Evolutionary conservation across 2,329 filamentous ascomycete genomes (phyloP), one percentile per base, ranked within the genome.

Genomic region (Cercospora canescens): DNA sequence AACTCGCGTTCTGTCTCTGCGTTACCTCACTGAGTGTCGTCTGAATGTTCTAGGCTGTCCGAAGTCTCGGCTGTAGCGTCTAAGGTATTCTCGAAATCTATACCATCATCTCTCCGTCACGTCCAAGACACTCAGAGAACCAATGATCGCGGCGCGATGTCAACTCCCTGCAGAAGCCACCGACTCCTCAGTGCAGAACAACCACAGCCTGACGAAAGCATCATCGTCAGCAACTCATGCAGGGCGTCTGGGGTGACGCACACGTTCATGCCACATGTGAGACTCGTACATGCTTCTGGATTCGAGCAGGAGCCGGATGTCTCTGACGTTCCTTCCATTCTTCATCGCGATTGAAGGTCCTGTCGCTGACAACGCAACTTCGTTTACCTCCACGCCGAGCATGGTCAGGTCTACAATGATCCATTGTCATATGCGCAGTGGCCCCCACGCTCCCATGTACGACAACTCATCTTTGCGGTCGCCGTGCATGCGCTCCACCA

Each of bases 181-280:
- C 30, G 52, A 32, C 30, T 56, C 52, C 12, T 35, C 52, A 14
- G 11, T 35, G 52, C 52, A 56, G 32, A 56, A 56, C 52, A 56
- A 56, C 52, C 52, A 56, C 28, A 11, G 45, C 24, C 24, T 56
- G 52, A 56, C 16, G 52, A 56, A 34, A 32, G 52, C 7, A 55
- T 55, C 52, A 56, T 35, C 30, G 52, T 52, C 45, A 52, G 45
- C 28, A 56, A 56, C 52, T 35, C 32, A 56, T 56, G 52, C 52
- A 56, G 52, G 52, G 52, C 30, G n/a, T 34, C 3, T 12, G n/a
- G 52, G 28, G 52, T 56, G 52, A 56, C 52, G 52, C 52, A 32
- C 28, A 56, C 52, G 52, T 56, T 56, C 28, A 35, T 56, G 52
- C 52, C 52, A 56, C 32, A 35, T 56, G 28, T 32, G 30, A 56